A percentile compares a stretch with the other conserved stretches of the same genome.
Conservation (phyloP, 2,329 filamentous ascomycete genomes). For the Colletotrichum destructivum region DNA sequence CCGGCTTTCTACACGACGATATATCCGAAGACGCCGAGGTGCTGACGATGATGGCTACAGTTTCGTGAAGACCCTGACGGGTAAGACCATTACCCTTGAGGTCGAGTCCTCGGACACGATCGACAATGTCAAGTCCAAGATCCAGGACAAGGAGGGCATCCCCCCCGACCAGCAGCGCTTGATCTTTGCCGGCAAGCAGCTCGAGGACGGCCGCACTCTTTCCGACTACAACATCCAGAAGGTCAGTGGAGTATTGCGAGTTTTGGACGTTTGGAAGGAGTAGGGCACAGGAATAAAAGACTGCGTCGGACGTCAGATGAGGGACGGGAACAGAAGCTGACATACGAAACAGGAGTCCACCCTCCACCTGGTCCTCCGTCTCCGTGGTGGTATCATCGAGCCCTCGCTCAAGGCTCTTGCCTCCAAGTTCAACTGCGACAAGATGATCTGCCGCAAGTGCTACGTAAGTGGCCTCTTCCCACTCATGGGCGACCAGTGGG, state of each 20-base stretch:
- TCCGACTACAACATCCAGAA: conserved; percentile 99
- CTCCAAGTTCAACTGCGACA: conserved; percentile 99
- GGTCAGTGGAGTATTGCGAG: conserved; percentile 67
- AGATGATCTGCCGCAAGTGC: conserved; percentile 99
- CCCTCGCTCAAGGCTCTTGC: conserved; percentile 98
- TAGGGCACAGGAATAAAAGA: conserved; percentile 5
- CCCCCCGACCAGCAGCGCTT: conserved; percentile 98
- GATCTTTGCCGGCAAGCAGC: conserved; percentile 99
- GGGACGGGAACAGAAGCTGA: conserved; percentile 26
- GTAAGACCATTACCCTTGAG: conserved; percentile 99
- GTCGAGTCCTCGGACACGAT: conserved; percentile 99
- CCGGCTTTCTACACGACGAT: conserved; percentile 36
- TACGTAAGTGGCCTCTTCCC: conserved; percentile 77
- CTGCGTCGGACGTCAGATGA: background rate
- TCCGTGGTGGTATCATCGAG: conserved; percentile 99
- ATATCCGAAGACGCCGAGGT: conserved; percentile 42
- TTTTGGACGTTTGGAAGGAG: background rate
- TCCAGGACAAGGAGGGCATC: conserved; percentile 99
- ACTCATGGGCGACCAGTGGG: background rate
- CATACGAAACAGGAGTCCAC: conserved; percentile 84
- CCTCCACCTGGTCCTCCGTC: conserved; percentile 97
- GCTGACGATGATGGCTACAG: conserved; percentile 62
- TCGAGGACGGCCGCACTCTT: conserved; percentile 97
- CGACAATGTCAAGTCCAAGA: conserved; percentile 99
- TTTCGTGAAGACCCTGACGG: conserved; percentile 99